Conservation (phyloP, 768 basidiomycete species). For the Amanita rimosa region DNA sequence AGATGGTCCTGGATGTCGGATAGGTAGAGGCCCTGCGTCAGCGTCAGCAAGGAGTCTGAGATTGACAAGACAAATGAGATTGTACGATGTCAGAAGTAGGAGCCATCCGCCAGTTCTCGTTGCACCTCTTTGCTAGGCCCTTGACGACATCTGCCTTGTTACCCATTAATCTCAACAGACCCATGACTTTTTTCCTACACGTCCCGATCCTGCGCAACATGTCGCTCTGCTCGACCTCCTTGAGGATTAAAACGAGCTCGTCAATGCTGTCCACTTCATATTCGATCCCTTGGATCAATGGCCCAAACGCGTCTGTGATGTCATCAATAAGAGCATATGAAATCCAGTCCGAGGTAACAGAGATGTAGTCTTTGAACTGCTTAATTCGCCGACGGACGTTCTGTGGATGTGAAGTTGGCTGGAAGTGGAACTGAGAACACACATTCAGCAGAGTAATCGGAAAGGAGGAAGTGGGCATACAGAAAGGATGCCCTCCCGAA, state of each 20-base stretch:
- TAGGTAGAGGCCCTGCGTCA: conserved; percentile 73
- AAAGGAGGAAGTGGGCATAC: conserved; percentile 30
- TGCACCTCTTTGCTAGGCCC: conserved; percentile 94
- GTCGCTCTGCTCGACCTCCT: conserved; percentile 93
- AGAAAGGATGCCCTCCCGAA: conserved; percentile 91
- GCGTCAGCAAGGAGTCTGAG: not conserved
- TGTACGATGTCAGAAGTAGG: conserved; percentile 93
- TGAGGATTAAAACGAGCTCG: conserved; percentile 93
- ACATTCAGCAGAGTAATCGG: not conserved
- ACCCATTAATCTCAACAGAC: conserved; percentile 89
- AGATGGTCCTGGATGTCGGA: conserved; percentile 98
- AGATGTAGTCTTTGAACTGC: conserved; percentile 98
- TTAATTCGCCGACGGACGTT: conserved; percentile 97
- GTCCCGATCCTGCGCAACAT: conserved; percentile 97
- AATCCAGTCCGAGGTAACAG: conserved; percentile 99
- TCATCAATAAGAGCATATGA: conserved; percentile 99
- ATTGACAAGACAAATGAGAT: not conserved
- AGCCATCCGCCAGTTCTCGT: conserved; percentile 97
- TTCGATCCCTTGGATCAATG: conserved; percentile 96
- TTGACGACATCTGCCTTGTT: conserved; percentile 99
- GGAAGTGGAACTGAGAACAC: conserved; percentile 78
- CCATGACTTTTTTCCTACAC: conserved; percentile 99
- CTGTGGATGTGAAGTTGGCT: conserved; percentile 93
- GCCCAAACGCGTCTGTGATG: conserved; percentile 98
- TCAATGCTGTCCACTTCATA: conserved; percentile 99